Evolutionary conservation across 2,329 filamentous ascomycete genomes (phyloP), one percentile per base, ranked within the genome.

Genomic region (Aspergillus niger): DNA sequence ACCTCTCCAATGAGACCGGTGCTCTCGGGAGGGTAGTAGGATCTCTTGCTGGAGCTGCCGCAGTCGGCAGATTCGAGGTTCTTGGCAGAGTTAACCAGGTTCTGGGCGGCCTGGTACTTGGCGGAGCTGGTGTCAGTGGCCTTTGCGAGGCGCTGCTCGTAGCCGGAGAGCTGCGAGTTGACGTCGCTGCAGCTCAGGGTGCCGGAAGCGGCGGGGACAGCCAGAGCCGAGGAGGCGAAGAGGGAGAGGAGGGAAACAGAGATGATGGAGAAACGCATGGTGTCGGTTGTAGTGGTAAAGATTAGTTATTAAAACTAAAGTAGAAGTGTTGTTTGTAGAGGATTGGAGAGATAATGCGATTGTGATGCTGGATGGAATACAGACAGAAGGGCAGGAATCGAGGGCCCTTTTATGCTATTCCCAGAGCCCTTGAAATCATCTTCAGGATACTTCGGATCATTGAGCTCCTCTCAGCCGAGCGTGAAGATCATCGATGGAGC

Each of bases 221-320:
- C 51, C 36, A 28, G 20, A 20, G 51, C 32, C 11, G 32, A 26
- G 22, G 20, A 54, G 20, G 51, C 32, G 22, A 54, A 26, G 7
- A 54, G 32, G 32, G 51, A 38, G 22, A 41, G 32, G 15, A 43
- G 20, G 17, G 32, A 26, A 43, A 39, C 51, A 43, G 32, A 54
- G 51, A 54, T 26, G 51, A 24, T 15, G 15, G 51, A 54, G 22
- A 54, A 54, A 26, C 51, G 51, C 51, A 54, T 54, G 22, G 20
- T 43, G 51, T 11, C 32, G 51, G 38, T 43, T 26, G 11, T 24
- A 43, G 15, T 26, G 10, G 8, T 32, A n/a, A 8, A 28, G 26
- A 15, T 54, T 49, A 28, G 13, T 49, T 49, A 26, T 30, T 11
- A 28, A 48, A 49, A 41, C 51, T 24, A 41, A 24, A 43, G 20